Base-by-base conservation (phyloP, 83 land plant genomes). In the Diphasiastrum complanatum region DNA sequence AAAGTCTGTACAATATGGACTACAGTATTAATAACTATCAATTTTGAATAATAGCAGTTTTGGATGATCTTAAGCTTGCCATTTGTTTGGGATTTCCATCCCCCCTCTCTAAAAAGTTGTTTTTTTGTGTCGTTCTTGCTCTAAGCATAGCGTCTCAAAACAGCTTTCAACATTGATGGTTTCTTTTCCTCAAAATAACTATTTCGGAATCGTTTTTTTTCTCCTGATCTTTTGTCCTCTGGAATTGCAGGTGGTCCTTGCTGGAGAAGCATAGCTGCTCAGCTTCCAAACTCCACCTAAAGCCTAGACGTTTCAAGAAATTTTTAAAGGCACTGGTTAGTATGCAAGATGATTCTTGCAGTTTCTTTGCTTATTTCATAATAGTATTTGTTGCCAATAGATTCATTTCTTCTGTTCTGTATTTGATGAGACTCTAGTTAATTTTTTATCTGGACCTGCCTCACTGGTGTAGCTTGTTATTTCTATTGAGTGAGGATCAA, bases 261-360 rank as follows among this genome's bases (percentile, higher is more conserved):
- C 66, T 88, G 75, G 95, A 88, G 61, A 88, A 88, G 57, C 66
- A 84, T 47, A 87, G 89, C 71, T 87, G 93, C 61, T 79, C 84
- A 50, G 81, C 93, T 34, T 81, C 93, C 68, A 88, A 88, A 43
- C 79, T 88, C 51, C 91, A 82, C 49, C 45, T 85, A 51, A 88
- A 88, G 62, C 95, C 95, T 25, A 75, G 95, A 14, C 81, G 95
- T 27, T 82, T 85, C 57, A 88, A 88, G 67, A 69, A 79, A 45
- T 82, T 88, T 69, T 57, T 85, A 41, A 83, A 84, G 51, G 84
- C 90, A 14, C 60, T 88, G 90, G 90, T 88, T 28, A 63, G 81
- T 83, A 29, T 26, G n/a, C n/a, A n/a, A n/a, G n/a, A n/a, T n/a
- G n/a, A 33, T 12, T 53, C 12, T 24, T 25, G 32, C 31, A 45